Percentiles rank a stretch among this genome's conserved stretches.
Evolutionary conservation across 2,329 filamentous ascomycete species (phyloP).

Genomic region (Apiospora malaysiana): DNA sequence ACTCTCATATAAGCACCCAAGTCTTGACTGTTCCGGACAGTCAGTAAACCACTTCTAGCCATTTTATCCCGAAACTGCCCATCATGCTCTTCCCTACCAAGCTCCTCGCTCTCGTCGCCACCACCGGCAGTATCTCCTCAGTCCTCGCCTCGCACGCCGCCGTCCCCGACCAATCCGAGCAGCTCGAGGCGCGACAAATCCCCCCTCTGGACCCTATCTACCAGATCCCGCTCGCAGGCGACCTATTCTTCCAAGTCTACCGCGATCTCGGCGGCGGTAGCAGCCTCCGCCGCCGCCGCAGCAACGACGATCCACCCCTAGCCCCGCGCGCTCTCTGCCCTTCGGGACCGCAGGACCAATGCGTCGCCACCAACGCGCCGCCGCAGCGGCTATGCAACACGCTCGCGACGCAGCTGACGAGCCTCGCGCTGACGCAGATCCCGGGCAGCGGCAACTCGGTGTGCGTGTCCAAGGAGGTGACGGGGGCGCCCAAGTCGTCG

Average conservation of each 20-base stretch:
- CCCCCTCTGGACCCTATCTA: neutral
- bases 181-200: neutral
- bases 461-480: neutral
- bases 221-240: neutral
- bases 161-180: neutral
- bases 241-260: neutral
- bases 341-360: neutral
- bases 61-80: neutral
- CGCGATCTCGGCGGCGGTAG: neutral
- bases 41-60: neutral
- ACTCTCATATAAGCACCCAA: neutral
- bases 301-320: neutral
- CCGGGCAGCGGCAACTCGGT: neutral
- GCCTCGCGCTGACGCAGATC: neutral
- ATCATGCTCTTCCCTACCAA: neutral
- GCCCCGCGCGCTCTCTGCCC: neutral
- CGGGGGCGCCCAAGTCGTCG: neutral
- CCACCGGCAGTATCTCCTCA: neutral
- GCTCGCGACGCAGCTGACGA: neutral
- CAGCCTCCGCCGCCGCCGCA: neutral
- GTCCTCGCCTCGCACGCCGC: neutral
- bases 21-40: no score
- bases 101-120: neutral
- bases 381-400: neutral
- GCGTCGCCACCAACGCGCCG: neutral